These are phyloP conservation scores for Wilcoxina mikolae DNA, from an alignment of 495 filamentous ascomycete genomes.

Conservation along the genomic window DNA sequence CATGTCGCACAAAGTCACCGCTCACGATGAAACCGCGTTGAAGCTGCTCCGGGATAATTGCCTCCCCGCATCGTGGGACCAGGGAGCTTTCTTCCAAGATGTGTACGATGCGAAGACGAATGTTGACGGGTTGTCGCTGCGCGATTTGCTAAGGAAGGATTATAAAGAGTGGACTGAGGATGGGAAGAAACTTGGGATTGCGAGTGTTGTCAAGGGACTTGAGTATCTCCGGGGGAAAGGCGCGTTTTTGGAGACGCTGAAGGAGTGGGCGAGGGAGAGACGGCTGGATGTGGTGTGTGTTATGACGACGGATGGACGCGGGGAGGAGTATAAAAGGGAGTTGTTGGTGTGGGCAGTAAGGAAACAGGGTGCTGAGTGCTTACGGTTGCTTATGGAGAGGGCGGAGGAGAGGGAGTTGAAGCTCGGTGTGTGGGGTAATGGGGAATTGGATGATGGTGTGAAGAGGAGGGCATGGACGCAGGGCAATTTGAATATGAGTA, in stretches of 20 bases:
- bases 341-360: conserved; percentile 52
- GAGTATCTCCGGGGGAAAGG: conserved; percentile 25
- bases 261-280: conserved; percentile 42
- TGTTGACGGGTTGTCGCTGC: conserved; percentile 48
- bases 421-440: conserved; percentile 33
- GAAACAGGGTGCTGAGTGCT: conserved; percentile 33
- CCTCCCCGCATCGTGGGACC: conserved; percentile 35
- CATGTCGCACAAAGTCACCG: conserved; percentile 60
- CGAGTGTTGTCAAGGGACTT: conserved; percentile 53
- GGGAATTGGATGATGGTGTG: conserved; percentile 24
- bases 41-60: conserved; percentile 42
- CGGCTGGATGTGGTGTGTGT: conserved; percentile 51
- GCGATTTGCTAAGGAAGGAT: conserved; percentile 73
- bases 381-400: conserved; percentile 39
- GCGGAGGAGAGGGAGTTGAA: conserved; percentile 42
- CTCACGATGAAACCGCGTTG: conserved; percentile 49
- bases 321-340: conserved; percentile 49
- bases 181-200: conserved; percentile 52
- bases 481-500: conserved; percentile 48
- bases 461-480: conserved; percentile 53
- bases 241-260: conserved; percentile 37
- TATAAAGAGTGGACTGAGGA: conserved; percentile 77
- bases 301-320: conserved; percentile 50
- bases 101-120: conserved; percentile 56
- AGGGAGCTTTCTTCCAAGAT: conserved; percentile 44